Conservation (phyloP, 768 basidiomycete genomes). For the Lactarius quietus region DNA sequence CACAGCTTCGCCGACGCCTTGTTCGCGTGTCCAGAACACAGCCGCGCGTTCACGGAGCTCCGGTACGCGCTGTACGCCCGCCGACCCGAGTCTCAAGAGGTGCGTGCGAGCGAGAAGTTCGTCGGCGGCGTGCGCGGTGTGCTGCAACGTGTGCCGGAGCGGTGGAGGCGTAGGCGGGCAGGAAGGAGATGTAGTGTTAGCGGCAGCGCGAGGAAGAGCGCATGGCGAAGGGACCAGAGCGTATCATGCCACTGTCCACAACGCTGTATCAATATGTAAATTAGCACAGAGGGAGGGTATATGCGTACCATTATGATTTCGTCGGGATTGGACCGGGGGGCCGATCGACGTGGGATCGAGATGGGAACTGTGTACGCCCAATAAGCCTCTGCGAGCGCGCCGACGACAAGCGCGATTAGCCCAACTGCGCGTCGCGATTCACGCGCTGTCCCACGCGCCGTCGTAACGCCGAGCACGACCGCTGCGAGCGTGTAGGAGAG, state of each 20-base stretch:
- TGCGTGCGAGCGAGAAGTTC: slow-evolving; percentile 14
- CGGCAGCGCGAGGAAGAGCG: slow-evolving; percentile 22
- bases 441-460: slow-evolving; percentile 19
- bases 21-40: slow-evolving; percentile 17
- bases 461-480: slow-evolving; percentile 17
- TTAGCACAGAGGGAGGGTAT: no score
- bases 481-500: slow-evolving; percentile 25
- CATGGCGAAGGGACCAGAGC: slow-evolving; percentile 23
- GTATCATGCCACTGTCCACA: slow-evolving; percentile 21
- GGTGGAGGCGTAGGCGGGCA: neutral
- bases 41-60: slow-evolving; percentile 15
- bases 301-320: slow-evolving; percentile 21
- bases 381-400: slow-evolving; percentile 18
- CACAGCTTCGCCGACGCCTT: slow-evolving; percentile 12
- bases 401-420: slow-evolving; percentile 10
- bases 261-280: neutral
- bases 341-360: slow-evolving; percentile 5
- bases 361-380: slow-evolving; percentile 18
- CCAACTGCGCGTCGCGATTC: slow-evolving; percentile 14
- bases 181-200: slow-evolving; percentile 21
- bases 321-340: neutral
- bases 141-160: neutral
- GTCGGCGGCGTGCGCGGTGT: slow-evolving; percentile 7
- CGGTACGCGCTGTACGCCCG: slow-evolving; percentile 12
- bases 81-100: slow-evolving; percentile 11